Evolutionary conservation across 2,329 filamentous ascomycete genomes (phyloP).

Genomic region (Hypoxylon sp.): DNA sequence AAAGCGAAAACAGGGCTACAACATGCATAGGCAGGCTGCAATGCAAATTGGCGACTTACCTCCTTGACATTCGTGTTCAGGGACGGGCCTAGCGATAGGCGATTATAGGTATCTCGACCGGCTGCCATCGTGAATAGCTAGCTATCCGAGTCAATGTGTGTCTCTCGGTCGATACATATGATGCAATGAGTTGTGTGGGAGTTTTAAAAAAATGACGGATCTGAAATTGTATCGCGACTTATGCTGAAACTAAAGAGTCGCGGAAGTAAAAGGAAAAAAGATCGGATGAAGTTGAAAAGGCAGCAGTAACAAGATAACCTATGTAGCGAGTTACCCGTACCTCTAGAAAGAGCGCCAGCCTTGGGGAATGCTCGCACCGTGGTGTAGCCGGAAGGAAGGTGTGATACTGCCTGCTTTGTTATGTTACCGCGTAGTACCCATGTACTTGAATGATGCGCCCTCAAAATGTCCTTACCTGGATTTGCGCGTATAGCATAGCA

Average conservation of each 20-base stretch:
- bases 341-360: slow-evolving; percentile 21
- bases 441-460: background rate
- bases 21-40: slow-evolving; percentile 12
- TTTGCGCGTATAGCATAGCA: background rate
- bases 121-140: slow-evolving; percentile 46
- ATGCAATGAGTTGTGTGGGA: slow-evolving; percentile 22
- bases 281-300: slow-evolving; percentile 12
- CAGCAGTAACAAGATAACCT: slow-evolving; percentile 11
- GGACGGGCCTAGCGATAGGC: slow-evolving; percentile 74
- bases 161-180: slow-evolving; percentile 44
- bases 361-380: slow-evolving; percentile 30
- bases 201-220: background rate
- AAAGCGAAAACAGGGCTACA: slow-evolving; percentile 34
- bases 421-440: slow-evolving; percentile 1
- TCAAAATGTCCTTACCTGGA: slow-evolving; percentile 4
- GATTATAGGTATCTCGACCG: slow-evolving; percentile 66
- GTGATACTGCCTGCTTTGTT: slow-evolving; percentile 29
- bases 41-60: slow-evolving; percentile 58
- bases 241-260: slow-evolving; percentile 4
- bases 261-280: slow-evolving; percentile 1
- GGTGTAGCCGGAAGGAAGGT: slow-evolving; percentile 26
- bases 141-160: slow-evolving; percentile 43
- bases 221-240: slow-evolving; percentile 1
- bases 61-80: slow-evolving; percentile 76
- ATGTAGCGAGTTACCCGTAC: slow-evolving; percentile 1